Conservation (phyloP, 306 rosid genomes). For the Vicia villosa region DNA sequence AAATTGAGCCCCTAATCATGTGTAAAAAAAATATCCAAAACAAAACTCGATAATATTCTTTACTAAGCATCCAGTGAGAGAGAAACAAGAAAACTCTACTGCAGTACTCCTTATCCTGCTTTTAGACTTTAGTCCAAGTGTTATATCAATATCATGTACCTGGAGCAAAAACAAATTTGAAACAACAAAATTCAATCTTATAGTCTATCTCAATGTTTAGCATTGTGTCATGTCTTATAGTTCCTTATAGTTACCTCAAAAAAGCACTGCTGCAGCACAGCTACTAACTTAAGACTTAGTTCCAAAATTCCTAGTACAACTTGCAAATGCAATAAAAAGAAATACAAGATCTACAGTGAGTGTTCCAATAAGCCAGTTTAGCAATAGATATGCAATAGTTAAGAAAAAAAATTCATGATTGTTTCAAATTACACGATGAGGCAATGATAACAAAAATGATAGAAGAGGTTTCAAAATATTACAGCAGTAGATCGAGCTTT, state of each 20-base stretch:
- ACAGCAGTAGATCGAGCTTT: conserved; percentile 99
- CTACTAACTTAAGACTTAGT: conserved; percentile 98
- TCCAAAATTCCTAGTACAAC: conserved; percentile 99
- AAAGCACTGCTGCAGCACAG: conserved; percentile 99
- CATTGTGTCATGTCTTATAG: too few species aligned
- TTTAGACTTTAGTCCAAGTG: not conserved
- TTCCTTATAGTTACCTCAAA: conserved; percentile 82
- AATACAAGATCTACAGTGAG: conserved; percentile 18
- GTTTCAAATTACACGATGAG: not conserved
- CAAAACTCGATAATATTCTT: not conserved
- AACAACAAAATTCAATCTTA: not conserved
- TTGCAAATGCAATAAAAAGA: conserved; percentile 48
- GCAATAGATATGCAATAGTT: conserved; percentile 11
- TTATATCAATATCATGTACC: not conserved
- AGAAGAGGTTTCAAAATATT: conserved; percentile 42
- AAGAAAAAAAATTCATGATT: not conserved
- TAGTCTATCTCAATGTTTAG: too few species aligned
- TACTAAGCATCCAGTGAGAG: not conserved
- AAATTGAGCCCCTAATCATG: too few species aligned
- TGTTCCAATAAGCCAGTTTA: conserved; percentile 3
- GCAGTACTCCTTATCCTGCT: not conserved
- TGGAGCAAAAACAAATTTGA: not conserved
- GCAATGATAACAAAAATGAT: conserved; percentile 30
- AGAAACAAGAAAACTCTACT: not conserved
- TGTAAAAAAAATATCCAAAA: not conserved